phyloP scores from a whole-genome alignment of 2,329 filamentous ascomycete genomes.

The Penicillium sp. region DNA sequence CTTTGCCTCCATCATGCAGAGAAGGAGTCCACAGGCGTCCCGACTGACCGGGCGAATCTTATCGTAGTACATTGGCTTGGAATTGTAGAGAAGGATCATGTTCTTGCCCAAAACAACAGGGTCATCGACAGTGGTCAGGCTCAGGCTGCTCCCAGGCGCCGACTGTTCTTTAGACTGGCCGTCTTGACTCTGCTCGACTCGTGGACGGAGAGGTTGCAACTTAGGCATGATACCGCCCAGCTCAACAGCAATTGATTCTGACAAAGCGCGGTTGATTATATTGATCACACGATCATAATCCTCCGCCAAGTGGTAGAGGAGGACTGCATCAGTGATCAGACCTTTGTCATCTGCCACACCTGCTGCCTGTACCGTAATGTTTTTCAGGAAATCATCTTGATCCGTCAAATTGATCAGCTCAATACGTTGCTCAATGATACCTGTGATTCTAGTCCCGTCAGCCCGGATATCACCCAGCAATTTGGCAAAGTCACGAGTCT shows the following conservation, averaged over 20 bases:
- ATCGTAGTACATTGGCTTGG: conserved; percentile 60
- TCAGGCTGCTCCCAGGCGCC: conserved; percentile 50
- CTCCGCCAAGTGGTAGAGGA: conserved; percentile 90
- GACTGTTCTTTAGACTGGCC: conserved; percentile 1
- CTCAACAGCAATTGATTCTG: conserved; percentile 83
- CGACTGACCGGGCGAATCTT: conserved; percentile 60
- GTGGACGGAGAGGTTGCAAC: conserved; percentile 76
- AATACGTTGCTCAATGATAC: conserved; percentile 83
- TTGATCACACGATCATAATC: conserved; percentile 93
- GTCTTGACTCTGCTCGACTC: conserved; percentile 41
- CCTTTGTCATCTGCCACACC: conserved; percentile 93
- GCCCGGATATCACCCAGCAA: conserved; percentile 86
- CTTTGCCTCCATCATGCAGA: conserved; percentile 63
- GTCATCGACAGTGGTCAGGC: conserved; percentile 67
- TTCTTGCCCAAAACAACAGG: conserved; percentile 63
- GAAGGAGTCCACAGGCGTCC: conserved; percentile 59
- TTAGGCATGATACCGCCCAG: conserved; percentile 78
- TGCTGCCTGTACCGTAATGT: conserved; percentile 91
- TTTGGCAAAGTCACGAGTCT: conserved; percentile 93
- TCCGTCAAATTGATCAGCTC: conserved; percentile 76
- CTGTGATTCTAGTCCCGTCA: conserved; percentile 81
- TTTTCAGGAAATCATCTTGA: conserved; percentile 80
- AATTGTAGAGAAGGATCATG: conserved; percentile 63
- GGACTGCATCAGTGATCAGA: conserved; percentile 86
- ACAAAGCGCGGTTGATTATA: conserved; percentile 86